phyloP scores from a whole-genome alignment of 768 basidiomycete genomes.

The Lanmaoa rubissima region DNA sequence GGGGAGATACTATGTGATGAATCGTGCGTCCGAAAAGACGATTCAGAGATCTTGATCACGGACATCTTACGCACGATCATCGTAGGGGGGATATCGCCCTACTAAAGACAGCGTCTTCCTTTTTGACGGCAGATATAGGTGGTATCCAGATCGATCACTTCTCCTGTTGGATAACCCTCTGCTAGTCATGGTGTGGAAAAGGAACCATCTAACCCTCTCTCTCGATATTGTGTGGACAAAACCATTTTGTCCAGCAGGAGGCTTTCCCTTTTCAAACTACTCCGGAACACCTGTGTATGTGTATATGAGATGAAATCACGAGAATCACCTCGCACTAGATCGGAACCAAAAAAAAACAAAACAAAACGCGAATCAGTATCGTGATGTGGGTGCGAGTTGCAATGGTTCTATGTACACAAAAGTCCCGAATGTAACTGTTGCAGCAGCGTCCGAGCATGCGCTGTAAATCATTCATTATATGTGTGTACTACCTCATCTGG shows the following conservation, averaged over 20 bases:
- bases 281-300: not conserved
- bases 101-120: not conserved
- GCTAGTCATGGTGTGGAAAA: not conserved
- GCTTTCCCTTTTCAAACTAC: not conserved
- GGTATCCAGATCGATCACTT: not conserved
- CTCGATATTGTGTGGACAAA: not conserved
- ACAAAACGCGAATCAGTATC: not conserved
- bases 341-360: not conserved
- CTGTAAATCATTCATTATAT: slow-evolving; percentile 3
- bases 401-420: not conserved
- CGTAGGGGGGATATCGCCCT: not conserved
- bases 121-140: not conserved
- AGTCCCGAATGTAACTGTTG: not conserved
- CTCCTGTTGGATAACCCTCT: not conserved
- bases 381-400: not conserved
- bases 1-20: not conserved
- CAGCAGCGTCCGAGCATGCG: not conserved
- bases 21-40: not conserved
- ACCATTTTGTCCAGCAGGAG: not conserved
- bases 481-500: not conserved
- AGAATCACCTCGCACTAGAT: slow-evolving; percentile 4
- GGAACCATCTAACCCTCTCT: not conserved
- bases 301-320: not conserved
- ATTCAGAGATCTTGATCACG: not conserved
- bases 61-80: not conserved